Conservation (phyloP, 1,284 basidiomycete genomes). For the Tremellales sp. region DNA sequence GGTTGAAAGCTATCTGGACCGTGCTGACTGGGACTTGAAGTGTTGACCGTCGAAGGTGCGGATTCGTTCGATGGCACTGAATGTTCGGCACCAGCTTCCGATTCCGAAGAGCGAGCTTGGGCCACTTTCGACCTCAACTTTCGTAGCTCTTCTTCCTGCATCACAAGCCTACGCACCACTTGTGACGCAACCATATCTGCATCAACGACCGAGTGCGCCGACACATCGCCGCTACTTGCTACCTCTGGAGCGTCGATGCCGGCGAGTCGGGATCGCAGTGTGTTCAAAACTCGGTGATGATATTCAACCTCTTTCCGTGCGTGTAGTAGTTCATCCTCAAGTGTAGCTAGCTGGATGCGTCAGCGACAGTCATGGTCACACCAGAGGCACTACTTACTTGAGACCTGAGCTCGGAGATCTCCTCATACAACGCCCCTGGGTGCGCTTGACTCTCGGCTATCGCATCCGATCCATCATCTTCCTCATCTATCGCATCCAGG, state of each 20-base stretch:
- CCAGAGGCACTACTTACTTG: slow-evolving; percentile 51
- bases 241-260: neutral
- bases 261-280: slow-evolving; percentile 75
- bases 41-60: no score
- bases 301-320: slow-evolving; percentile 70
- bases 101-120: no score
- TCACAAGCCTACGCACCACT: slow-evolving; percentile 64
- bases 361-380: neutral
- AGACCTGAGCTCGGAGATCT: slow-evolving; percentile 66
- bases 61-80: no score
- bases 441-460: neutral
- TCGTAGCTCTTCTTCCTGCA: slow-evolving; percentile 66
- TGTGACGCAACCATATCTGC: slow-evolving; percentile 65
- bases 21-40: no score
- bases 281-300: slow-evolving; percentile 76
- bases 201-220: slow-evolving; percentile 53
- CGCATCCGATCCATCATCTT: neutral
- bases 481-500: neutral
- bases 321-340: slow-evolving; percentile 1
- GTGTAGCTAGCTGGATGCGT: neutral
- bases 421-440: slow-evolving; percentile 50
- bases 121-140: slow-evolving; percentile 56
- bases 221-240: neutral
- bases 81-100: no score
- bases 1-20: no score